Percentiles rank a stretch among this genome's conserved stretches.
These are phyloP conservation scores for Jackrogersella minutella DNA, from an alignment of 495 filamentous ascomycete species.

Conservation along the genomic window DNA sequence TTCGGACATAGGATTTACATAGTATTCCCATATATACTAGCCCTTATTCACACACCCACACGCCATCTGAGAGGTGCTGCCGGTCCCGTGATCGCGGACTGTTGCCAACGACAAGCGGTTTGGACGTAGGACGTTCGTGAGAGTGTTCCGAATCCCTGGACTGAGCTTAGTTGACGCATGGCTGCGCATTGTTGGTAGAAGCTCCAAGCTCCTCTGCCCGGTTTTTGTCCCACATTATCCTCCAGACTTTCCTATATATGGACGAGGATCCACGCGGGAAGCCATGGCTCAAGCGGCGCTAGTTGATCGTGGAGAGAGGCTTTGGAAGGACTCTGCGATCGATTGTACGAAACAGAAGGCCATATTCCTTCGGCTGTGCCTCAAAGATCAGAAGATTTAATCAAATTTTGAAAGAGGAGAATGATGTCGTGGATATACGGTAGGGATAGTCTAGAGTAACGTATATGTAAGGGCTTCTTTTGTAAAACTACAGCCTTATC, in stretches of 20 bases:
- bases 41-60: background rate
- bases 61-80: background rate
- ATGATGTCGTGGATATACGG: background rate
- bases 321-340: constrained; percentile 42
- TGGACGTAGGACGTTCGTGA: constrained; percentile 5
- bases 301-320: constrained; percentile 14
- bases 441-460: background rate
- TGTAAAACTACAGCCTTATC: constrained; percentile 9
- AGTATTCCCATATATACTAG: background rate
- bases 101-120: constrained; percentile 14
- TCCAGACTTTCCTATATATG: constrained; percentile 19
- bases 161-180: constrained; percentile 4
- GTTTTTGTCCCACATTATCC: constrained; percentile 15
- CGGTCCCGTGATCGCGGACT: constrained; percentile 22
- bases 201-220: constrained; percentile 18
- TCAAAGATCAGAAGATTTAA: background rate
- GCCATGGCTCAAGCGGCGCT: constrained; percentile 15
- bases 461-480: background rate
- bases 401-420: background rate
- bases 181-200: constrained; percentile 12
- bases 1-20: too few relatives aligned
- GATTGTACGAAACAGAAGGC: constrained; percentile 1
- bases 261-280: constrained; percentile 31
- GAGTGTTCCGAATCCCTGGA: background rate
- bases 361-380: constrained; percentile 1